Percentiles rank a stretch among this genome's conserved stretches.
These are phyloP conservation scores for Heliosperma pusillum DNA, from an alignment of 148 eudicot genomes.

Conservation along the genomic window DNA sequence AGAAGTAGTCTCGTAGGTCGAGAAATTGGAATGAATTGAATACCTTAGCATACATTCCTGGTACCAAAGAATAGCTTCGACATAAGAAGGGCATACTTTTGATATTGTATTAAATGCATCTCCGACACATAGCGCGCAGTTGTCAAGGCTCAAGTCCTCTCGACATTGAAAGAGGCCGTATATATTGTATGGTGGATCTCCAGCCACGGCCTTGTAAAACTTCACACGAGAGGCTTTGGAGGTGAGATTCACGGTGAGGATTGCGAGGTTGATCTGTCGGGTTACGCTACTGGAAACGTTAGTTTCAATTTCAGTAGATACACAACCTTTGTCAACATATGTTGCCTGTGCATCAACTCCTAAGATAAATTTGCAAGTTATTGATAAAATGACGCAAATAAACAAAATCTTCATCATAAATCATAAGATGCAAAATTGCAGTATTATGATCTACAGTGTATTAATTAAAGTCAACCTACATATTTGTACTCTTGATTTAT, in stretches of 20 bases:
- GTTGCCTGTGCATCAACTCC: not conserved
- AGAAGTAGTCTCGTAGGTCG: slow-evolving; percentile 7
- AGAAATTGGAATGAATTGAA: slow-evolving; percentile 24
- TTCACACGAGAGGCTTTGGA: not conserved
- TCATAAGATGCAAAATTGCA: too few relatives aligned
- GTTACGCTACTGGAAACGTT: not conserved
- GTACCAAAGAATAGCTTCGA: slow-evolving; percentile 18
- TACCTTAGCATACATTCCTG: slow-evolving; percentile 25
- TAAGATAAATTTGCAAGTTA: not conserved
- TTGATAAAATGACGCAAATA: not conserved
- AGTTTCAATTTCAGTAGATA: not conserved
- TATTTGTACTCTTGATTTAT: too few relatives aligned
- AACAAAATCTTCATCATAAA: not conserved
- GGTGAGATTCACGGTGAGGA: slow-evolving; percentile 11
- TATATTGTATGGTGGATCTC: slow-evolving; percentile 1
- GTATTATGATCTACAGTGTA: too few relatives aligned
- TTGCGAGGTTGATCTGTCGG: not conserved
- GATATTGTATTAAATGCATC: not conserved
- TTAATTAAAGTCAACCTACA: too few relatives aligned
- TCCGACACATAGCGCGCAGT: slow-evolving; percentile 17
- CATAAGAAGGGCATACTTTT: not conserved
- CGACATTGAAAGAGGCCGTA: slow-evolving; percentile 29
- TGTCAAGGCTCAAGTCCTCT: not conserved
- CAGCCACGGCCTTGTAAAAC: slow-evolving; percentile 16
- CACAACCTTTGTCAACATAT: not conserved